These are phyloP conservation scores for Saturnispora quitensis DNA, from an alignment of 805 yeast genomes.

Conservation along the genomic window DNA sequence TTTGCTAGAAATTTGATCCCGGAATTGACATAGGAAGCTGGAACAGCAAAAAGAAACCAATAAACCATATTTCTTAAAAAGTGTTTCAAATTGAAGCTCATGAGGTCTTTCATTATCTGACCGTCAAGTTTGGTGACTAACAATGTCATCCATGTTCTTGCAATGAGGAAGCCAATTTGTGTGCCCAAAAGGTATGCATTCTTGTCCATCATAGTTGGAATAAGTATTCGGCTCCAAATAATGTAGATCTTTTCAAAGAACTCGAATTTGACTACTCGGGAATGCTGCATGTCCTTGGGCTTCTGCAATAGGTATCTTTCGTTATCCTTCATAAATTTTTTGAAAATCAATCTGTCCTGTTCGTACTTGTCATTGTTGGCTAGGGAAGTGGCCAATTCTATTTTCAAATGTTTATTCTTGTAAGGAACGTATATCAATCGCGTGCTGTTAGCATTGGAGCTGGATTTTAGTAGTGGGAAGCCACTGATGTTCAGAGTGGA, in stretches of 20 bases:
- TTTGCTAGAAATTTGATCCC: constrained; percentile 76
- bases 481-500: neutral
- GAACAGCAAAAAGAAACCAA: constrained; percentile 87
- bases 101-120: constrained; percentile 80
- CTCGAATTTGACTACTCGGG: constrained; percentile 35
- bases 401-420: constrained; percentile 30
- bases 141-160: constrained; percentile 81
- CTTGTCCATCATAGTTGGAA: constrained; percentile 64
- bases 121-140: constrained; percentile 87
- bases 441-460: constrained; percentile 8
- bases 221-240: constrained; percentile 62
- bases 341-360: constrained; percentile 46
- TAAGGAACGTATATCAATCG: constrained; percentile 42
- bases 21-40: constrained; percentile 87
- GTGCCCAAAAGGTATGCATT: constrained; percentile 57
- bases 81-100: constrained; percentile 67
- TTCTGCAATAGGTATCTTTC: constrained; percentile 8
- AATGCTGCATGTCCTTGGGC: neutral
- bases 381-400: constrained; percentile 33
- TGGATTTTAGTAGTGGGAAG: neutral
- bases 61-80: constrained; percentile 70
- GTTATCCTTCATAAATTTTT: constrained; percentile 32
- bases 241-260: constrained; percentile 67
- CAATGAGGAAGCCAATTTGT: constrained; percentile 64
- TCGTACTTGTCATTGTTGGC: constrained; percentile 43